Percentiles rank a stretch among this genome's conserved stretches.
Conservation (phyloP, 2,329 filamentous ascomycete genomes). For the Lasiodiplodia sp. region DNA sequence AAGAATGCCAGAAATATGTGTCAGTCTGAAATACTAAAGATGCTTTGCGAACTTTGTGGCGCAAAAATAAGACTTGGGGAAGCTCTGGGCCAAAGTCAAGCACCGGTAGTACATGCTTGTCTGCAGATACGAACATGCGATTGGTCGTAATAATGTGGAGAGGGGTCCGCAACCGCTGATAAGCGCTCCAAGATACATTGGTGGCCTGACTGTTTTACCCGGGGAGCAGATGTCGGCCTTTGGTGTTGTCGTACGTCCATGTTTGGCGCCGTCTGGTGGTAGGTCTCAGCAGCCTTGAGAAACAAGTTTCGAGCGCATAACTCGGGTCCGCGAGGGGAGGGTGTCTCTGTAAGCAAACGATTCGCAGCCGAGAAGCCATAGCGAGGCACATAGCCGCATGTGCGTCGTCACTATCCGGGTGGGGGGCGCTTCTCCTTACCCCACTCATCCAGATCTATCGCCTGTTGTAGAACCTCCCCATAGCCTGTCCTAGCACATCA, state of each 20-base stretch:
- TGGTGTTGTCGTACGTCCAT: background rate
- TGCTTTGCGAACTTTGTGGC: background rate
- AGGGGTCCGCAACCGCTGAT: background rate
- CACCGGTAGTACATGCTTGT: conserved; percentile 7
- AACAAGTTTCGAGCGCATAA: too few species aligned
- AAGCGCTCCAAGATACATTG: background rate
- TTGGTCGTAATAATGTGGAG: background rate
- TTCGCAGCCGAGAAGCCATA: too few species aligned
- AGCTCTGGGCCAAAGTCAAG: background rate
- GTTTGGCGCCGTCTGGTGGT: background rate
- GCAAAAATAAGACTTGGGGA: background rate
- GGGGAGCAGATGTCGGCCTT: background rate
- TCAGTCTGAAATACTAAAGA: background rate
- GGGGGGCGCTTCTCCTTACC: background rate
- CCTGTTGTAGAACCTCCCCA: background rate
- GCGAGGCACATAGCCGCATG: too few species aligned
- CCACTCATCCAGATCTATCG: background rate
- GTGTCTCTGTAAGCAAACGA: too few species aligned
- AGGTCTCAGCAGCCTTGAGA: too few species aligned
- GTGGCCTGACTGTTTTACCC: background rate
- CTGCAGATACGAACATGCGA: background rate
- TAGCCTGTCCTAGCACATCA: background rate
- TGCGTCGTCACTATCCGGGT: too few species aligned
- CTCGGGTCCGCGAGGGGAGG: too few species aligned
- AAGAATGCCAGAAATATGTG: background rate